Conservation (phyloP, 1,284 basidiomycete species). For the Rhodotorula sp. region DNA sequence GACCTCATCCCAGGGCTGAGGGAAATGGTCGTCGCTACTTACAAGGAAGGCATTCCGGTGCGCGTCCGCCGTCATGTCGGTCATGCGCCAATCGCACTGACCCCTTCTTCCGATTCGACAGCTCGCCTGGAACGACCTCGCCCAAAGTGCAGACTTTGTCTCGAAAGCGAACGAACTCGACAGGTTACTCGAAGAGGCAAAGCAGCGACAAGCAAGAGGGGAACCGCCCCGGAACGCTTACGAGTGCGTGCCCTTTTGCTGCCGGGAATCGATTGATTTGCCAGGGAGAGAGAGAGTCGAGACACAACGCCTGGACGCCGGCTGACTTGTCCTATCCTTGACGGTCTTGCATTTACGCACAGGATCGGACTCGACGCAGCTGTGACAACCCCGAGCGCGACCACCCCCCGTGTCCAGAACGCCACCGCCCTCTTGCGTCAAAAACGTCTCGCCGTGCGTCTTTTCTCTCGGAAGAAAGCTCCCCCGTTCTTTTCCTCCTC, state of each 20-base stretch:
- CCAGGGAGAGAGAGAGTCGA: too few species aligned
- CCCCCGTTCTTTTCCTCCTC: too few species aligned
- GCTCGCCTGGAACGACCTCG: slow-evolving; percentile 29
- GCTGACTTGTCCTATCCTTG: background rate
- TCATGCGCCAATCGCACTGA: too few species aligned
- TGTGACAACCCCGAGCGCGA: slow-evolving; percentile 23
- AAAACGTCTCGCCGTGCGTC: slow-evolving; percentile 24
- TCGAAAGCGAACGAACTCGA: slow-evolving; percentile 27
- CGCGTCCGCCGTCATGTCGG: background rate
- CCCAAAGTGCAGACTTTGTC: slow-evolving; percentile 11
- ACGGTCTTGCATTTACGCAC: background rate
- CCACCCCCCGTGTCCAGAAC: slow-evolving; percentile 12
- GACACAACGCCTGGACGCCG: too few species aligned
- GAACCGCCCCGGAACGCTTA: slow-evolving; percentile 18
- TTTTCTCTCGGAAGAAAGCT: too few species aligned
- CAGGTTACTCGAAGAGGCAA: slow-evolving; percentile 10
- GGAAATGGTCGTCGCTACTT: slow-evolving; percentile 10
- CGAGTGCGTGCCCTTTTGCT: slow-evolving; percentile 3
- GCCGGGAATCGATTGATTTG: too few species aligned
- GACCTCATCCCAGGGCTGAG: slow-evolving; percentile 18
- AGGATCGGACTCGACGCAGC: slow-evolving; percentile 25
- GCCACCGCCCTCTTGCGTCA: slow-evolving; percentile 9
- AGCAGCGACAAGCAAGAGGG: slow-evolving; percentile 3
- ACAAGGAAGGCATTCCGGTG: slow-evolving; percentile 19
- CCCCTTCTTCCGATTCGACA: background rate